These are phyloP conservation scores for Solanum tarijense DNA, from an alignment of 257 asterid genomes.

Conservation along the genomic window DNA sequence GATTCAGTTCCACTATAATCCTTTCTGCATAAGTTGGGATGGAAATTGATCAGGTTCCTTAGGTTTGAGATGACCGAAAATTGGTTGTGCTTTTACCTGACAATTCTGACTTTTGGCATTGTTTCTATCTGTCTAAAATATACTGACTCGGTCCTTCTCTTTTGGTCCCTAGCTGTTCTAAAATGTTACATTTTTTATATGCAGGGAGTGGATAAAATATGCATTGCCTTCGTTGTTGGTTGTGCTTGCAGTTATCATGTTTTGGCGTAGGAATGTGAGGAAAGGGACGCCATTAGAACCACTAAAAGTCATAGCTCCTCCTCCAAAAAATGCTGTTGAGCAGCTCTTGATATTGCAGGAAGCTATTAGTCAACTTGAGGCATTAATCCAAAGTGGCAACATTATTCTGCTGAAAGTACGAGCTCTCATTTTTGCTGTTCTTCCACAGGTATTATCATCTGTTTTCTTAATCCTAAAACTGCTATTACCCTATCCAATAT, in stretches of 20 bases:
- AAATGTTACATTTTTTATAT: slow-evolving; percentile 4
- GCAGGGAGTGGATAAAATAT: slow-evolving; percentile 67
- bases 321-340: slow-evolving; percentile 73
- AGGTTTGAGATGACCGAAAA: background rate
- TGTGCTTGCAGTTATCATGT: slow-evolving; percentile 49
- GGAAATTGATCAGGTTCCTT: background rate
- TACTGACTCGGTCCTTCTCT: background rate
- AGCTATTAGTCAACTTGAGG: slow-evolving; percentile 58
- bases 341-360: slow-evolving; percentile 72
- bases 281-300: slow-evolving; percentile 44
- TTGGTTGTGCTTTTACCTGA: background rate
- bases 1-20: background rate
- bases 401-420: slow-evolving; percentile 58
- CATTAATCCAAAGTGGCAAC: slow-evolving; percentile 62
- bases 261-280: slow-evolving; percentile 44
- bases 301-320: slow-evolving; percentile 55
- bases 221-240: slow-evolving; percentile 35
- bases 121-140: background rate
- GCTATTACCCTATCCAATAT: background rate
- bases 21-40: background rate
- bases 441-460: slow-evolving; percentile 54
- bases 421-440: slow-evolving; percentile 56
- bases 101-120: background rate
- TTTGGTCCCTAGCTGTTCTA: background rate
- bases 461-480: background rate